Evolutionary conservation across 352 stramenopile genomes (phyloP), one percentile per base, ranked within the genome.

Genomic region (Thraustochytrium sp.): DNA sequence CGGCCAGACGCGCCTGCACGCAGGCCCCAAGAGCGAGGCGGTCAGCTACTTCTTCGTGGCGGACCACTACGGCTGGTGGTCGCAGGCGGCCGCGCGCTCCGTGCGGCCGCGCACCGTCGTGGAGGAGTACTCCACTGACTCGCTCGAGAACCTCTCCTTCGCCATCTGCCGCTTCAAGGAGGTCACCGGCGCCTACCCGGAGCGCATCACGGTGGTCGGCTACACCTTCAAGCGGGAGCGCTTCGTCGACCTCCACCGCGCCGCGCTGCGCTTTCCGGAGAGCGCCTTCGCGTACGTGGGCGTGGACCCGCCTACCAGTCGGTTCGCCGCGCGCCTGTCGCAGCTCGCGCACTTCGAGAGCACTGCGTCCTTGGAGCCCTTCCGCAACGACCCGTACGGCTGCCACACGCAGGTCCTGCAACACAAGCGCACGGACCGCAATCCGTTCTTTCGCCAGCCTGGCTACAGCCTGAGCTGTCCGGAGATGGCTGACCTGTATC

Each of bases 141-240:
- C 86, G 37, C 94, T 94, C 85, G 86, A 94, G 85, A 95, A 95
- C 87, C 75, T 95, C 21, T 85, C 94, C 29, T 95, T 94, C 86
- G 91, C 89, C 2, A 91, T 95, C 44, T 94, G 90, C 78, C 86
- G 92, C 26, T 95, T 95, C 77, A 83, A 84, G 11, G 92, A 95
- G 83, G 77, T 94, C n/a, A 93, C 89, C 1, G 89, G 88, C 31
- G 38, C 44, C 2, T 95, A 94, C 80, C 92, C 92, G 3, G 42
- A 76, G 31, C 88, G 89, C 68, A 90, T 95, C 38, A 90, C 90
- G 1, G 73, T 93, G 1, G 88, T 95, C 5, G 92, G 89, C 21
- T 95, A 94, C 82, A 87, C 90, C n/a, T 95, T 95, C 75, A 95
- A 95, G 76, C 49, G 85, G 82, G 48, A 84, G 62, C 85, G 92